Percentiles rank a stretch among this genome's conserved stretches.
Conservation (phyloP, 495 filamentous ascomycete genomes). For the Aspergillus bridgeri region DNA sequence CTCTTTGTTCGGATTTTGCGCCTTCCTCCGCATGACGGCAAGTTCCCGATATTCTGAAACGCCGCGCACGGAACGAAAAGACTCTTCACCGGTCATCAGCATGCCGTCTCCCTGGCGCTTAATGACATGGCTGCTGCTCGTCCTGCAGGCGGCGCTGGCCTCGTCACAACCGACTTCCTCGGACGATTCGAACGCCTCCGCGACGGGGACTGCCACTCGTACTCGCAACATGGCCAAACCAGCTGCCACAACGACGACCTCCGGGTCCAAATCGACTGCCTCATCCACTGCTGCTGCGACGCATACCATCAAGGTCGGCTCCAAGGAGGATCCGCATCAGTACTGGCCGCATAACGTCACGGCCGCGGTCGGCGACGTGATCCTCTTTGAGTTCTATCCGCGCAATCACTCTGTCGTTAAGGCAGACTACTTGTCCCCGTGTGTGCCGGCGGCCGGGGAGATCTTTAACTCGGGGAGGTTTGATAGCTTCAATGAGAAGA, state of each 20-base stretch:
- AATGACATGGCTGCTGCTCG: constrained; percentile 8
- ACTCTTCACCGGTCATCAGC: neutral
- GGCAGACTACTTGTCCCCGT: constrained; percentile 54
- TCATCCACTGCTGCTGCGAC: constrained; percentile 25
- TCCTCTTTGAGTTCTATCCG: constrained; percentile 61
- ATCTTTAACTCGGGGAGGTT: constrained; percentile 42
- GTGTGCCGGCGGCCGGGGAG: constrained; percentile 44
- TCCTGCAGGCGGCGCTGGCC: constrained; percentile 6
- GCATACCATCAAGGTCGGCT: constrained; percentile 51
- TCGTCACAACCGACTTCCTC: neutral
- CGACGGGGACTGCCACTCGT: neutral
- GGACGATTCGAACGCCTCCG: neutral
- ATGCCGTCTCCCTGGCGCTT: constrained; percentile 10
- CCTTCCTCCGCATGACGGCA: too few species aligned
- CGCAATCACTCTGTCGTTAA: constrained; percentile 61
- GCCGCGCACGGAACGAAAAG: neutral
- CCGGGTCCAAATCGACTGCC: constrained; percentile 5
- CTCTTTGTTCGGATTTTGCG: too few species aligned
- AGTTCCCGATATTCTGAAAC: neutral
- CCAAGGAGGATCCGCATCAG: constrained; percentile 36
- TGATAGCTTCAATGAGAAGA: constrained; percentile 24
- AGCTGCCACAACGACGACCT: constrained; percentile 7
- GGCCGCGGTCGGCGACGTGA: constrained; percentile 49
- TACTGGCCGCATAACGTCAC: constrained; percentile 52
- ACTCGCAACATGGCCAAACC: neutral